phyloP scores from a whole-genome alignment of 805 yeast species.

The Candida easanensis region DNA sequence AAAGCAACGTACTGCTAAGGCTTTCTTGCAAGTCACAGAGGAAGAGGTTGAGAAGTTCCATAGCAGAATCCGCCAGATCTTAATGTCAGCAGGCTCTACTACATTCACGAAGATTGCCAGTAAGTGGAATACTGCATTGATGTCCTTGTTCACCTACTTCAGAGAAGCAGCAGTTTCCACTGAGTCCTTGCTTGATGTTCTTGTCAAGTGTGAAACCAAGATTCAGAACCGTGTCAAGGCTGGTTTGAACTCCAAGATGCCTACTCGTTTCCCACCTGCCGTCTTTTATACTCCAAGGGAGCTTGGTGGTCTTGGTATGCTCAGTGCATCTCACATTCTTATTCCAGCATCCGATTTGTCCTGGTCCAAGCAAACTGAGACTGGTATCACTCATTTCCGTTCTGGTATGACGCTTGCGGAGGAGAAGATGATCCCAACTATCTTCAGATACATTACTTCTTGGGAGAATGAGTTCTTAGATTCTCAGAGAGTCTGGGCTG shows the following conservation, averaged over 20 bases:
- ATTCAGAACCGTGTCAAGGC: slow-evolving; percentile 92
- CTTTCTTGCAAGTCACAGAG: slow-evolving; percentile 77
- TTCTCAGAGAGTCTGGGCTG: slow-evolving; percentile 97
- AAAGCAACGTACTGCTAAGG: slow-evolving; percentile 86
- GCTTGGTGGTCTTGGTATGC: slow-evolving; percentile 96
- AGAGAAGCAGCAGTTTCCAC: slow-evolving; percentile 93
- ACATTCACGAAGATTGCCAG: slow-evolving; percentile 93
- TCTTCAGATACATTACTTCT: slow-evolving; percentile 86
- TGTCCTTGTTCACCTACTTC: slow-evolving; percentile 82
- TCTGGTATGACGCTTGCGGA: slow-evolving; percentile 88
- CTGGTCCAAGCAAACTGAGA: slow-evolving; percentile 91
- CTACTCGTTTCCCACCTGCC: slow-evolving; percentile 97
- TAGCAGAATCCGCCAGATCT: slow-evolving; percentile 79
- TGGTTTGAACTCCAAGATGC: slow-evolving; percentile 97
- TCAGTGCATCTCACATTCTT: slow-evolving; percentile 92
- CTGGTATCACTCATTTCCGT: slow-evolving; percentile 91
- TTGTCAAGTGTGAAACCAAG: slow-evolving; percentile 89
- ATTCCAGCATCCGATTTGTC: slow-evolving; percentile 90
- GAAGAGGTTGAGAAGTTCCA: slow-evolving; percentile 79
- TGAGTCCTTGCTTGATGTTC: slow-evolving; percentile 66
- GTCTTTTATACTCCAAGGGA: slow-evolving; percentile 98
- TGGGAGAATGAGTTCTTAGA: slow-evolving; percentile 97
- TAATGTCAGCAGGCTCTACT: slow-evolving; percentile 94
- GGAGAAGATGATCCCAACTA: slow-evolving; percentile 82
- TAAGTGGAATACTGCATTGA: slow-evolving; percentile 92